A percentile compares a stretch with the other conserved stretches of the same genome.
Evolutionary conservation across 768 basidiomycete genomes (phyloP).

Genomic region (Tricholoma furcatifolium): DNA sequence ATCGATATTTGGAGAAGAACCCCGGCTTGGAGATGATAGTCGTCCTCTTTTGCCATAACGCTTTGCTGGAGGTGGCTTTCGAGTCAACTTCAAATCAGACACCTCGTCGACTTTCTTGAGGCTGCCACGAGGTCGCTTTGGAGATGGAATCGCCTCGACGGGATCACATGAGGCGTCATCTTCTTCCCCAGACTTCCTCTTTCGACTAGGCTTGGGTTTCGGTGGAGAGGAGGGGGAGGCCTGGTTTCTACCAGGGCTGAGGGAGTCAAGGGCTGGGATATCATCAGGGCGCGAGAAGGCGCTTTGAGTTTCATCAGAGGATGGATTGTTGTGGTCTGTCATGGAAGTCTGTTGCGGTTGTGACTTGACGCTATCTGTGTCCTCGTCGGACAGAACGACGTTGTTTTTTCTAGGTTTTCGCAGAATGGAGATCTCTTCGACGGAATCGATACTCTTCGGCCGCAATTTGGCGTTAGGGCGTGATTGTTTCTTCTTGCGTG

Average conservation of each 20-base stretch:
- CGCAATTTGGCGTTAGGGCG: neutral
- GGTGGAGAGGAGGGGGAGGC: neutral
- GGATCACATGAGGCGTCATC: neutral
- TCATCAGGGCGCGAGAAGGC: no score
- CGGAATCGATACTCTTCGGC: conserved; percentile 6
- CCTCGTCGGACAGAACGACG: conserved; percentile 15
- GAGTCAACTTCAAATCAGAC: neutral
- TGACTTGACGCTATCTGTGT: conserved; percentile 2
- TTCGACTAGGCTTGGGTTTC: conserved; percentile 1
- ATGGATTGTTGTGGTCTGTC: neutral
- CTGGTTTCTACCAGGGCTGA: neutral
- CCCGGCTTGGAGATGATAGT: conserved; percentile 25
- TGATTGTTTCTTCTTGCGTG: neutral
- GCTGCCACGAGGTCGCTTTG: conserved; percentile 8
- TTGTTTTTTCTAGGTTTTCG: conserved; percentile 7
- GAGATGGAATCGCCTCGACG: neutral
- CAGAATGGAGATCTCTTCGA: conserved; percentile 6
- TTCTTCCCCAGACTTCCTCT: conserved; percentile 11
- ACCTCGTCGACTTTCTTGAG: neutral
- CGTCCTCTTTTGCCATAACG: conserved; percentile 33
- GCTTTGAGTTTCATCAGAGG: no score
- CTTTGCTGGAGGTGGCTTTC: conserved; percentile 19
- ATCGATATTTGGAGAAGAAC: conserved; percentile 18
- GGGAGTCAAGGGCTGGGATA: no score
- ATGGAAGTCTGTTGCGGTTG: neutral